Evolutionary conservation across 2,329 filamentous ascomycete genomes (phyloP), one percentile per base, ranked within the genome.

Genomic region (Stachybotrys chlorohalonatus): DNA sequence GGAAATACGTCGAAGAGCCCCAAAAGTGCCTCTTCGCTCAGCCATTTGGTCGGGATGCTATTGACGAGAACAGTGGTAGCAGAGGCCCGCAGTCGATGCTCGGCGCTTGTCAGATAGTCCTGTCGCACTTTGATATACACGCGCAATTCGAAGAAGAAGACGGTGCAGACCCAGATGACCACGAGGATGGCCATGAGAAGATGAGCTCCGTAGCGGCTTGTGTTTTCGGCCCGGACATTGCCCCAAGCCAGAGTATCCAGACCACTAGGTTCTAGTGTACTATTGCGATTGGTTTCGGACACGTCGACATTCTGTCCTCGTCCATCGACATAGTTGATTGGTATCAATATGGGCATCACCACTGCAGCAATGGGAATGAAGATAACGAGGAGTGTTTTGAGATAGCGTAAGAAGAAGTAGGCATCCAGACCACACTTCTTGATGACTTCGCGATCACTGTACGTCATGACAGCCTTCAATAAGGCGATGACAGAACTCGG

Each of bases 351-450:
- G 0, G 94, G 94, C 53, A 96, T 76, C 31, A 95, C 85, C 52
- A 96, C 66, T 31, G 83, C 61, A 11, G 88, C 84, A 55, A 96
- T 84, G 1, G 94, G 91, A 46, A 95, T 74, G 68, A 99, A 97
- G 58, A 99, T 95, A 66, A 96, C 85, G 48, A 97, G 80, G 6
- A 97, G 82, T 69, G 66, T 81, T 60, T 81, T 81, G 13, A 84
- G 81, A 65, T 96, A 99, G 58, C 95, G 88, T 1, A 99, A 79
- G 70, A 99, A 99, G 75, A 97, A 96, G 73, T 96, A 99, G 64
- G 93, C 91, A 68, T 99, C 94, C 9, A 99, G 81, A 16, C 94
- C 94, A 62, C 93, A 96, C 70, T 96, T 95, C 53, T 93, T 87
- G 63, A 99, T 95, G 61, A 99, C 84, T 62, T 95, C 90, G 11